Evolutionary conservation across 1,139 yeast species (phyloP), one percentile per base, ranked within the genome.

Genomic region (Diutina mesorugosa): DNA sequence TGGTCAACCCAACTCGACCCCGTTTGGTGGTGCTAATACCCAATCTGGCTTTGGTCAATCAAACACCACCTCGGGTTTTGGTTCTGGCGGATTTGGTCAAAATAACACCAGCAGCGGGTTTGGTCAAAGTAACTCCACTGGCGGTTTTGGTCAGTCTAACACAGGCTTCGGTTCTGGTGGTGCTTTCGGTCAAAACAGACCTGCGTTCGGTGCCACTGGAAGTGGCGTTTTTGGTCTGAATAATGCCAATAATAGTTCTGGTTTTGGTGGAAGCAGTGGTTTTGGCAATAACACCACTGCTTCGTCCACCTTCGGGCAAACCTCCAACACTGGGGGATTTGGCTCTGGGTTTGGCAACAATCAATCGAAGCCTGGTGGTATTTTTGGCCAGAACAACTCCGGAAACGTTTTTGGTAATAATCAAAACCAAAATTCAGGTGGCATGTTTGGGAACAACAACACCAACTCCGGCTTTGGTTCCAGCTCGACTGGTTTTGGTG

Each of bases 11-110:
- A 8, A 12, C 12, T 32, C 45, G 9, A 60, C 66, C 16, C 65
- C 65, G 2, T 65, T 66, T 51, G 69, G 66, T 7, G 60, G 60
- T 53, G 62, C 65, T 58, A 68, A 66, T 57, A 16, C 59, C 63
- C 56, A 58, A 32, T 58, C 70, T 2, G 66, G 67, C 18, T 58
- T 58, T 12, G 60, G 62, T 10, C 66, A 70, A 55, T 67, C 64
- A 52, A 28, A 29, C 26, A 50, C 60, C 46, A 38, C 47, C 8
- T 35, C 41, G 14, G 41, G 41, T 6, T 35, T 35, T 35, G 41
- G 41, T 35, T 35, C 41, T 12, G 41, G 41, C n/a, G 41, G 41
- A 6, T 45, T 45, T 45, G 47, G 47, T 45, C 52, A 50, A 35
- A 45, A 45, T 32, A 53, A 41, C 38, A 28, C 14, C 48, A 12